Evolutionary conservation across 2,329 filamentous ascomycete genomes (phyloP), one percentile per base, ranked within the genome.

Genomic region (Calonectria pseudoreteaudii): DNA sequence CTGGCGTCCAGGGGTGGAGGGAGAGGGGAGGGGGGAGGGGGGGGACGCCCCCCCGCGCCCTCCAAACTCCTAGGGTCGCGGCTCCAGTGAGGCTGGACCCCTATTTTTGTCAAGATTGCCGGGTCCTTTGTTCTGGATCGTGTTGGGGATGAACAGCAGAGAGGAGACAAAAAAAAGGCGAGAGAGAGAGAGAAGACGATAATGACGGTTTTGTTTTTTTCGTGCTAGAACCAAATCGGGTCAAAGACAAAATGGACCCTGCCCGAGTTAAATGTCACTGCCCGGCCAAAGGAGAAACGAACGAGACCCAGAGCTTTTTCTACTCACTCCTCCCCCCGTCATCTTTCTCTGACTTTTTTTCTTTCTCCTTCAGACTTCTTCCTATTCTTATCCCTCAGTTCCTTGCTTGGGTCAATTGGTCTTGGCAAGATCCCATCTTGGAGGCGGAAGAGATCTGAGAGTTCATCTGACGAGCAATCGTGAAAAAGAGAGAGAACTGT

Each of bases 151-250:
- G 50, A 20, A 30, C 16, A 30, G 28, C 14, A 53, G 16, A 47
- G 9, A 23, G 44, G 44, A 23, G 44, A 47, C 44, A 47, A 47
- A 47, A 47, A 47, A 47, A 47, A 47, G 23, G 16, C 9, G 8
- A 11, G 4, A 52, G 20, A 49, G n/a, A 49, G n/a, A 41, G 16
- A 41, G 16, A 41, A 41, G 18, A 44, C 6, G 38, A 20, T 5
- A 7, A 41, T 7, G 3, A 20, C 38, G 18, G 38, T 41, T 18
- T 30, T 53, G 36, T 60, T 50, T 62, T 62, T 38, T 66, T 70
- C 60, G 68, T 78, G 71, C 77, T 77, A 74, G 70, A 30, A 72
- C 78, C 77, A 50, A 56, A 78, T 80, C 78, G 72, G 78, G 78
- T 71, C 75, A 77, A 77, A 77, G 30, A 50, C 53, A 44, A 56